Evolutionary conservation across 2,329 filamentous ascomycete genomes (phyloP), one percentile per base, ranked within the genome.

Genomic region (Periglandula ipomoeae): DNA sequence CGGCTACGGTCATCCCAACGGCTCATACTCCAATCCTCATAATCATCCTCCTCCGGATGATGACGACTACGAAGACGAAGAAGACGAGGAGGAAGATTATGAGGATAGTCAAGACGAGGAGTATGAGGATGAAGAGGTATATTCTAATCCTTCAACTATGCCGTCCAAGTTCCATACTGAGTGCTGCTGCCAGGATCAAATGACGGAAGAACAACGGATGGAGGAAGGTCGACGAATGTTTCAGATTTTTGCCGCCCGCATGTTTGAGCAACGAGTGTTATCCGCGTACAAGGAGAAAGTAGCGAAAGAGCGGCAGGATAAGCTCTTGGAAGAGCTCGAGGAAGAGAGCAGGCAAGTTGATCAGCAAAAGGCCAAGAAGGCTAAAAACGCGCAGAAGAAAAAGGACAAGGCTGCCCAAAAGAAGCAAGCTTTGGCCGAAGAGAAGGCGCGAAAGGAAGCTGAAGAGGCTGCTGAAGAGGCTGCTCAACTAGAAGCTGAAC

Each of bases 191-290:
- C 68, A 97, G 91, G 90, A 95, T 64, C 82, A 85, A 55, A 93
- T 97, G 88, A 96, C 89, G 46, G 91, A 97, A 72, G 89, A 95
- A 70, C 90, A 97, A 73, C 87, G 93, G 53, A 97, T 98, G 93
- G 90, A 97, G 66, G 93, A 98, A 73, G 93, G 93, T 52, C 82
- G 93, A 49, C 80, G 91, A 58, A 98, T 98, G 93, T 98, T 98
- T 65, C 93, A 98, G 66, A 97, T 98, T 65, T 98, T 98, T 67
- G 93, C 93, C 52, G 93, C 93, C 50, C 84, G 93, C 54, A 98
- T 98, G 93, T 98, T 98, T 66, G 93, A 98, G 70, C 93, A 98
- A 66, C 80, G 93, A 54, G 93, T 98, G 20, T 76, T 98, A 51
- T 91, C 87, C 38, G 93, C 93, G n/a, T 98, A 98, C 69, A 87